Evolutionary conservation across 768 basidiomycete genomes (phyloP).

Genomic region (Panaeolus cyanescens): DNA sequence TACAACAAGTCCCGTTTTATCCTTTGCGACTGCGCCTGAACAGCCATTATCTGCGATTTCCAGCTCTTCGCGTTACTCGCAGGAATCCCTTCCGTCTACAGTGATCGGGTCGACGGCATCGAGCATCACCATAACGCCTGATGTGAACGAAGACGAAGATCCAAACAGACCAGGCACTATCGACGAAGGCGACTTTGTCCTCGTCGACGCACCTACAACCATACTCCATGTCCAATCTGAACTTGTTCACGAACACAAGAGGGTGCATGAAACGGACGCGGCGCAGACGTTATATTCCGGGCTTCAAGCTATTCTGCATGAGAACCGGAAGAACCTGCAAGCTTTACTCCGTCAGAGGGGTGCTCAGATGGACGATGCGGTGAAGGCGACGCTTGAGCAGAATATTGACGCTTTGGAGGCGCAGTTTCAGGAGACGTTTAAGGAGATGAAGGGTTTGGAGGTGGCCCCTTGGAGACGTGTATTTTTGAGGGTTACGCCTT

Average conservation of each 20-base stretch:
- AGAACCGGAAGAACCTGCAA: background rate
- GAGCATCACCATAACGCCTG: background rate
- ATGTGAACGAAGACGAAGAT: too few species aligned
- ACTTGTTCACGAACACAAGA: background rate
- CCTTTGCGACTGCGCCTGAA: too few species aligned
- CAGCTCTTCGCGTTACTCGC: too few species aligned
- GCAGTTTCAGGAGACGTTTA: constrained; percentile 1
- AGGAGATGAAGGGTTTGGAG: constrained; percentile 7
- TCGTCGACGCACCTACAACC: background rate
- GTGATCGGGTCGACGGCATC: too few species aligned
- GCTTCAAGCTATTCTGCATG: background rate
- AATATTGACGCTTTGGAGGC: background rate
- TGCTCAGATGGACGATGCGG: background rate
- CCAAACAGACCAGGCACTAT: too few species aligned
- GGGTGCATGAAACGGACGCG: background rate
- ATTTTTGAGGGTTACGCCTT: background rate
- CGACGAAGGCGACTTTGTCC: background rate
- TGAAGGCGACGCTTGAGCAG: background rate
- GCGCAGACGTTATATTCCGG: background rate
- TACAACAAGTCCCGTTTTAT: too few species aligned
- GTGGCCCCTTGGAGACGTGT: constrained; percentile 2
- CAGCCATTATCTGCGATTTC: too few species aligned
- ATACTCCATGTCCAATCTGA: background rate
- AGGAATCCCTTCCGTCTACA: too few species aligned
- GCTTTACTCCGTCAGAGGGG: background rate